Evolutionary conservation across 768 basidiomycete species (phyloP), one percentile per base, ranked within the genome.

Genomic region (Leccinum imitatum): DNA sequence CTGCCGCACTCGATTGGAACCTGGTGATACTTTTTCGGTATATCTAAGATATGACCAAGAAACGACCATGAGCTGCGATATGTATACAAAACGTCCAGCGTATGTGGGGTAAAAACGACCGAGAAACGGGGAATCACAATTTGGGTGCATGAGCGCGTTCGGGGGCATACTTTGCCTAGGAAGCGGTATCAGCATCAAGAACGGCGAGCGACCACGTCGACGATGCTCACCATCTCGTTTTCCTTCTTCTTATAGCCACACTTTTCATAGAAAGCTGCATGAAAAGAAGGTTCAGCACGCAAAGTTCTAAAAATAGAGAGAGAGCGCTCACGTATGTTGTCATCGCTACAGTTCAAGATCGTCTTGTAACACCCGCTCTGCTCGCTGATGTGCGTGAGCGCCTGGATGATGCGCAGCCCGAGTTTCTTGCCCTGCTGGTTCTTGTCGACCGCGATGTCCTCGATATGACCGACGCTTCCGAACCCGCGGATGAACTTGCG

Each of bases 391-490:
- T 81, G 82, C 2, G 90, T 91, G 67, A 98, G 80, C 5, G 91
- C 89, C 66, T 92, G 83, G 70, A 99, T 94, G 66, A 98, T 80
- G 65, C 88, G 82, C 75, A 91, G 73, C 0, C 97, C 97, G 33
- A 99, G 81, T 74, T 93, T 95, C 77, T 89, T 90, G 33, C 97
- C 97, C 79, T 97, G 95, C 76, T 90, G 84, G 47, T 74, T 79
- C 76, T 89, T 87, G 75, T 91, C 86, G 19, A 99, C 95, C 3
- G 93, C 95, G 62, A 99, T 97, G 72, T 99, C 97, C 76, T 99
- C 97, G 63, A 99, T 95, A 70, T 99, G 97, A 0, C 95, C 97
- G 14, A 94, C 91, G 63, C 82, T 81, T 21, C 93, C 92, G n/a
- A 92, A 78, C 1, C 84, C 86, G 44, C 95, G 83, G 47, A 95